A percentile compares a stretch with the other conserved stretches of the same genome.
Conservation (phyloP, 1,284 basidiomycete genomes). For the Pascua sp. region DNA sequence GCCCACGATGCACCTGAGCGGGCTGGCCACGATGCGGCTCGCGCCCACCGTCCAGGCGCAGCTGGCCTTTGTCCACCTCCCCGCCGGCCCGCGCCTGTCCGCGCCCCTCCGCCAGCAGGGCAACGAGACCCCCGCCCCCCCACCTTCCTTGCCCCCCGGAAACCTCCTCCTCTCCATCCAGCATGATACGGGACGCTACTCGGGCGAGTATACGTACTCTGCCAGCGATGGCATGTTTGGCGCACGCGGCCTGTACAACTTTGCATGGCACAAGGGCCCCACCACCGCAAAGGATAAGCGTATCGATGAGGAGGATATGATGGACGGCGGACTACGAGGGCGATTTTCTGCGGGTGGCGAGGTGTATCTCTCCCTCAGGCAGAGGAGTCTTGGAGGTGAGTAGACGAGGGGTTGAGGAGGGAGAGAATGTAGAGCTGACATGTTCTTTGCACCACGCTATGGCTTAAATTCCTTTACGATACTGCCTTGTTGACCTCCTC, state of each 20-base stretch:
- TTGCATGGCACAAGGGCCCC: slow-evolving; percentile 57
- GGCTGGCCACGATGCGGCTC: slow-evolving; percentile 78
- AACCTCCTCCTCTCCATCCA: slow-evolving; percentile 86
- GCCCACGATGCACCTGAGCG: slow-evolving; percentile 81
- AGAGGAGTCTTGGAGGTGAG: slow-evolving; percentile 85
- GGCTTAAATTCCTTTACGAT: no score
- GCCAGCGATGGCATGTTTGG: slow-evolving; percentile 93
- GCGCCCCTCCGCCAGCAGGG: slow-evolving; percentile 26
- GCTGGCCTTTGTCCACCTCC: slow-evolving; percentile 44
- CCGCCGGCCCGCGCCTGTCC: slow-evolving; percentile 52
- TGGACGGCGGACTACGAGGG: slow-evolving; percentile 83
- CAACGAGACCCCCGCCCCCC: slow-evolving; percentile 1
- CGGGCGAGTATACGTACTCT: slow-evolving; percentile 91
- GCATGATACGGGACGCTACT: slow-evolving; percentile 88
- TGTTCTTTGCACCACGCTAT: no score
- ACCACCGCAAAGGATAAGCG: slow-evolving; percentile 51
- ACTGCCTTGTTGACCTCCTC: no score
- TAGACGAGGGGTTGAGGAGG: slow-evolving; percentile 14
- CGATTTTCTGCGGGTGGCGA: slow-evolving; percentile 90
- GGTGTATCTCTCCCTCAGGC: slow-evolving; percentile 87
- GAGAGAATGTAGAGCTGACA: neutral
- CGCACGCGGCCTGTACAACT: slow-evolving; percentile 84
- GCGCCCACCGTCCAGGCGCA: slow-evolving; percentile 51
- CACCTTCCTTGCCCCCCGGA: slow-evolving; percentile 50
- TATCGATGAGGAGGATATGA: slow-evolving; percentile 83